These are phyloP conservation scores for Colletotrichum tofieldiae DNA, from an alignment of 2,329 filamentous ascomycete species.

Conservation along the genomic window DNA sequence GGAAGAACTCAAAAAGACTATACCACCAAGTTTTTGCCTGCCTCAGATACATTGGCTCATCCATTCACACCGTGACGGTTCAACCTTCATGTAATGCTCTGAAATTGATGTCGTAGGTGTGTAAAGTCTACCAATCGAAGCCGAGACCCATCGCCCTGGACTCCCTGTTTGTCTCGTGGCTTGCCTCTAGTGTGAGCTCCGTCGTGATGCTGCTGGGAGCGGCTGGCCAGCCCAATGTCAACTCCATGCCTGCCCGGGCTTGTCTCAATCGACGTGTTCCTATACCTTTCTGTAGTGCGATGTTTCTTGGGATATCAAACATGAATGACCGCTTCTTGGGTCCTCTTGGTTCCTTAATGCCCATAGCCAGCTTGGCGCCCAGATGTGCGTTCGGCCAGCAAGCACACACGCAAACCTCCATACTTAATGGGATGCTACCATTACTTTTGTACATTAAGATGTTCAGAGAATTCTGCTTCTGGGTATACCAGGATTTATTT, in stretches of 20 bases:
- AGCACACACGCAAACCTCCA: constrained; percentile 40
- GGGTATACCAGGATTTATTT: constrained; percentile 31
- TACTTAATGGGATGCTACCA: constrained; percentile 37
- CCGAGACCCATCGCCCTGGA: constrained; percentile 3
- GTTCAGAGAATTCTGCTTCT: constrained; percentile 41
- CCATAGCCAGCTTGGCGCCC: constrained; percentile 30
- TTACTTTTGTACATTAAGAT: constrained; percentile 44
- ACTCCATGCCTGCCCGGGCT: constrained; percentile 3
- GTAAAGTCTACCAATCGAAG: not conserved
- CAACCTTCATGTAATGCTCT: not conserved
- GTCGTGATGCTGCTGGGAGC: not conserved
- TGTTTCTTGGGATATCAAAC: constrained; percentile 36
- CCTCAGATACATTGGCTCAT: constrained; percentile 11
- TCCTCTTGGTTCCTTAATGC: constrained; percentile 7
- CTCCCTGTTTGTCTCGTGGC: not conserved
- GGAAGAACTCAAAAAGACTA: constrained; percentile 43
- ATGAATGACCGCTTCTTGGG: constrained; percentile 18
- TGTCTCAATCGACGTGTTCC: constrained; percentile 4
- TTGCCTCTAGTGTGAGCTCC: not conserved
- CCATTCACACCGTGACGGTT: not conserved
- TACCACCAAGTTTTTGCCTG: constrained; percentile 44
- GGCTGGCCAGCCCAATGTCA: constrained; percentile 11
- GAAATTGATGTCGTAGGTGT: constrained; percentile 1
- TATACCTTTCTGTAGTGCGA: constrained; percentile 16
- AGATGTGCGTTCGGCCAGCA: constrained; percentile 42